Evolutionary conservation across 352 stramenopile species (phyloP), one percentile per base, ranked within the genome.

Genomic region (Pythium phragmiticola): DNA sequence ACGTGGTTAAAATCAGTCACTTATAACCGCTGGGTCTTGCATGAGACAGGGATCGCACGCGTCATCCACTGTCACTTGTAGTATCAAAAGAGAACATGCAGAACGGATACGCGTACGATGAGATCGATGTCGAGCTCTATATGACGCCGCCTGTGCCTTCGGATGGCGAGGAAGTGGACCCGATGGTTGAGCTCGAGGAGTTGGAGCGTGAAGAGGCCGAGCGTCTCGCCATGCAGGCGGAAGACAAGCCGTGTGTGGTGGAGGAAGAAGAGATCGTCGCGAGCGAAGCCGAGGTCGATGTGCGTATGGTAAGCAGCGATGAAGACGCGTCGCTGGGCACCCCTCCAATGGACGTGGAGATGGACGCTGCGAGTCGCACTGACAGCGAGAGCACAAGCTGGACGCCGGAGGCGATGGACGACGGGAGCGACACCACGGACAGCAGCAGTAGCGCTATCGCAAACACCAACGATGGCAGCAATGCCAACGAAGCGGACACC

Each of bases 161-260:
- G 28, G 52, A 39, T 28, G 60, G 48, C 11, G 30, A 33, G 6
- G 78, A 88, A 46, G 64, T 90, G n/a, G 75, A 90, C 54, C 78
- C 77, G 5, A 85, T 84, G 73, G 76, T 81, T 36, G 77, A 86
- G 48, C 65, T 90, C 8, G 84, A 70, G 46, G 77, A 79, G 60
- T 76, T 89, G 69, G 80, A 85, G 63, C 56, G 45, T 7, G 48
- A 49, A 21, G 48, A 47, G 30, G 3, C 11, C 7, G 49, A 55
- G 30, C 41, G 43, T 4, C 34, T 42, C 17, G 57, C 45, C 4
- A 37, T 30, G 21, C 28, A 14, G 12, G 34, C 12, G 33, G 6
- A 14, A 19, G 26, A 33, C n/a, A 14, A 43, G 46, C 6, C 16
- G 7, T n/a, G 33, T 33, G 6, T 7, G 4, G 16, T 16, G 23